Evolutionary conservation across 345 rosid species (phyloP), one percentile per base, ranked within the genome.

Genomic region (Lepidium africanum): DNA sequence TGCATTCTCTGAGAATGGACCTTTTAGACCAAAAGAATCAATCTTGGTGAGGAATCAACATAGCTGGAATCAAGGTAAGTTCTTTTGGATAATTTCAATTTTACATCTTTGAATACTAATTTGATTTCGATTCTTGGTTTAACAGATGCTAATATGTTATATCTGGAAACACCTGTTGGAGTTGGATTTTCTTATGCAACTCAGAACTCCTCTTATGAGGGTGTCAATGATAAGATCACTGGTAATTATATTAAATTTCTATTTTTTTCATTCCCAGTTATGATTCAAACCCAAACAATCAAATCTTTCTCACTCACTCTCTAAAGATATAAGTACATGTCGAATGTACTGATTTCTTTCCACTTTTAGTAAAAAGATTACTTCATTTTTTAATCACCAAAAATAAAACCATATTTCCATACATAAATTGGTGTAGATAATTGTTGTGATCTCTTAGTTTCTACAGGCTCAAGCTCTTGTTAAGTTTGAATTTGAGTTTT

Each of bases 1-100:
- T 59, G 99, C 97, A 61, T 94, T 94, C 69, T 87, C 95, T 52
- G 99, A 94, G 68, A 89, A 91, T 63, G 97, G 97, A 5, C 99
- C 99, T 5, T 94, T 94, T 68, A 89, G 99, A 79, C 99, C 99
- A 10, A 86, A 85, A 39, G 91, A 95, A 15, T 57, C 82, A 41
- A 76, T 60, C 25, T 75, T 94, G 67, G 87, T 87, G 63, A 91
- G 76, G 77, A 94, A 94, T 54, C 83, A 77, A 7, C 85, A 81
- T 79, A 91, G 99, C 84, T 94, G 99, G 99, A 94, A 91, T 51
- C 89, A 68, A 86, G 99, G 56, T 41, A 54, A 11, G 23, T 32
- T 42, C 7, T 42, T 27, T 17, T 21, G 33, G 9, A 30, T 41
- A 1, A 33, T 12, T 53, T 16, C 13, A 32, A 42, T 32, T 41